phyloP scores from a whole-genome alignment of 352 stramenopile species.

The Blastocystis sp. region DNA sequence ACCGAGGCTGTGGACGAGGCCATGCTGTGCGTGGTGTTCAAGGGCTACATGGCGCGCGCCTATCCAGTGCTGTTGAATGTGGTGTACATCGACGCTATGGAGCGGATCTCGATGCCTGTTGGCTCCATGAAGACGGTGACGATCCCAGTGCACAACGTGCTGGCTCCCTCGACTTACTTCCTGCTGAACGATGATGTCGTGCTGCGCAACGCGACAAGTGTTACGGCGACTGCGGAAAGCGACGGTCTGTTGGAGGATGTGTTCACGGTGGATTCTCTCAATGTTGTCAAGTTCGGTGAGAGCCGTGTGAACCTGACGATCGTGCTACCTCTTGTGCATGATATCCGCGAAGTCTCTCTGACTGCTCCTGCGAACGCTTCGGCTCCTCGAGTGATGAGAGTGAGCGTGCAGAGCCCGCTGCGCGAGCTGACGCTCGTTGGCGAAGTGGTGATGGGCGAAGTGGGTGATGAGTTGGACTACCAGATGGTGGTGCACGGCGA shows the following conservation, averaged over 20 bases:
- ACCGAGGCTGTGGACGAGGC: slow-evolving; percentile 13
- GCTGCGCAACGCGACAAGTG: neutral
- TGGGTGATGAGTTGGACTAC: neutral
- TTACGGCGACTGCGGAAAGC: neutral
- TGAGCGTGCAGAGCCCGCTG: neutral
- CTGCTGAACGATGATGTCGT: neutral
- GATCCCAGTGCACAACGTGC: slow-evolving; percentile 21
- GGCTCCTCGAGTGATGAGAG: neutral
- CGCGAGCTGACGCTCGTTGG: neutral
- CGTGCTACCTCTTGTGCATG: neutral
- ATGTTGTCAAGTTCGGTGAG: neutral
- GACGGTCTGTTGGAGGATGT: neutral
- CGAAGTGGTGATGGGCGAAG: neutral
- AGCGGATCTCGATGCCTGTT: neutral
- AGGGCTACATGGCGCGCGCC: neutral
- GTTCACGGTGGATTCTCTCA: neutral
- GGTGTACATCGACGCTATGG: slow-evolving; percentile 26
- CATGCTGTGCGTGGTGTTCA: slow-evolving; percentile 41
- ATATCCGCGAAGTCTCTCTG: neutral
- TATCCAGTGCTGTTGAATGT: neutral
- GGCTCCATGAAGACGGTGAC: neutral
- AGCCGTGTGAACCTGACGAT: neutral
- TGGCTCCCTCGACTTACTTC: neutral
- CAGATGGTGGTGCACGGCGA: neutral
- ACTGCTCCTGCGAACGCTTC: neutral